phyloP scores from a whole-genome alignment of 345 rosid species.

The Gossypium thurberi region DNA sequence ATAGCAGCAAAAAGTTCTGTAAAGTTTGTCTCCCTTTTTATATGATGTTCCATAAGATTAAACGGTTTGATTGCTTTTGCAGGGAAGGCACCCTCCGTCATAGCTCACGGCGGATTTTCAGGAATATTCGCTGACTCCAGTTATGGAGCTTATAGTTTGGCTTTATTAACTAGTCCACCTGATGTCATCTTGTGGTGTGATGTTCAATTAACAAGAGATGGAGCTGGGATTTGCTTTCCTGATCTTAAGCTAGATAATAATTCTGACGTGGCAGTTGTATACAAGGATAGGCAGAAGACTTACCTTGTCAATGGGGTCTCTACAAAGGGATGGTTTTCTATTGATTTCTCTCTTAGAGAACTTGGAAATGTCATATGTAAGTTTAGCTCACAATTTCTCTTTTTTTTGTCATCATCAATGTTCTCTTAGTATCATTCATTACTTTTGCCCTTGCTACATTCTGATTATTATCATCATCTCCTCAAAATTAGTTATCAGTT shows the following conservation, averaged over 20 bases:
- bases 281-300: conserved; percentile 15
- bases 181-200: conserved; percentile 66
- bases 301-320: conserved; percentile 54
- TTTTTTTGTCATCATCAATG: neutral
- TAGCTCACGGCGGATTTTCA: conserved; percentile 94
- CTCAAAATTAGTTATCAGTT: neutral
- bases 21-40: neutral
- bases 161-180: conserved; percentile 20
- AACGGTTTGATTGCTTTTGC: conserved; percentile 23
- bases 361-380: conserved; percentile 40
- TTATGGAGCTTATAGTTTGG: conserved; percentile 39
- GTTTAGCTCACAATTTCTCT: conserved; percentile 16
- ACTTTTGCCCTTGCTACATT: neutral
- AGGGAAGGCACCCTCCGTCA: conserved; percentile 57
- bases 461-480: neutral
- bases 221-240: conserved; percentile 66
- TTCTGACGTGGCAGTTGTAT: conserved; percentile 20
- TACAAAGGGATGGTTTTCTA: conserved; percentile 59
- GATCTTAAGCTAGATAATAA: conserved; percentile 46
- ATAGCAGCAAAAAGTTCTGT: neutral
- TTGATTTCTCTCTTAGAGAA: conserved; percentile 50
- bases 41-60: conserved; percentile 2
- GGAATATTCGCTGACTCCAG: conserved; percentile 85
- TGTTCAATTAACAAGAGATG: conserved; percentile 82
- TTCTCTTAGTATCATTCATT: neutral